phyloP scores from a whole-genome alignment of 169 alveolate genomes.

The Theileria annulata region DNA sequence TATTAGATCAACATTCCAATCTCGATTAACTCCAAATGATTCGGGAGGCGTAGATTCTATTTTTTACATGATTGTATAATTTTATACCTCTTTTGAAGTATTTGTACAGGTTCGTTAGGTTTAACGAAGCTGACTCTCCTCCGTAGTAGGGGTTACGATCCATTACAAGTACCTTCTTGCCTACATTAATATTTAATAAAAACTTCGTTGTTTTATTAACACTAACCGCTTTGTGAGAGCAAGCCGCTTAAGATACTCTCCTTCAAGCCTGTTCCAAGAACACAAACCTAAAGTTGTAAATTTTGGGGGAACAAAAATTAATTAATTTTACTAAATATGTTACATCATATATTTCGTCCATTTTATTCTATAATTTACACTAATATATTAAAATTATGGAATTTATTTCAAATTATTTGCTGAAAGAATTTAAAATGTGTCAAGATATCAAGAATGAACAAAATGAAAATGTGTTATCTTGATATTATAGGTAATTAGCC shows the following conservation, averaged over 20 bases:
- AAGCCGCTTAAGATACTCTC: constrained; percentile 97
- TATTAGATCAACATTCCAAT: constrained; percentile 98
- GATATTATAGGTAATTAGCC: background rate
- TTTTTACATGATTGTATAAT: background rate
- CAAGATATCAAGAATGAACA: background rate
- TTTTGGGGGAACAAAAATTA: background rate
- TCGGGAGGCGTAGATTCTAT: constrained; percentile 83
- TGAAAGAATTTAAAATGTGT: background rate
- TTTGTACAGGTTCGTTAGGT: constrained; percentile 92
- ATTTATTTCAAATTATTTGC: background rate
- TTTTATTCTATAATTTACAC: constrained; percentile 4
- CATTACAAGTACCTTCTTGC: constrained; percentile 94
- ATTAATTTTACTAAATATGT: background rate
- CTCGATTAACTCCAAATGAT: constrained; percentile 93
- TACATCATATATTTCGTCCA: constrained; percentile 64
- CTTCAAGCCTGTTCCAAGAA: constrained; percentile 97
- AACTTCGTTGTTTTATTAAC: background rate
- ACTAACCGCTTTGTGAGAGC: constrained; percentile 82
- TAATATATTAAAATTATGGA: background rate
- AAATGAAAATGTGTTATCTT: background rate
- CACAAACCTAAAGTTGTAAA: constrained; percentile 78
- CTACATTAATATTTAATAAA: constrained; percentile 60
- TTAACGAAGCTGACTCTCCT: constrained; percentile 97
- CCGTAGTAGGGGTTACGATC: constrained; percentile 97
- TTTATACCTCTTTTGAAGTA: constrained; percentile 87